Base-by-base conservation (phyloP, 1,284 basidiomycete genomes). In the Cerrena zonata region DNA sequence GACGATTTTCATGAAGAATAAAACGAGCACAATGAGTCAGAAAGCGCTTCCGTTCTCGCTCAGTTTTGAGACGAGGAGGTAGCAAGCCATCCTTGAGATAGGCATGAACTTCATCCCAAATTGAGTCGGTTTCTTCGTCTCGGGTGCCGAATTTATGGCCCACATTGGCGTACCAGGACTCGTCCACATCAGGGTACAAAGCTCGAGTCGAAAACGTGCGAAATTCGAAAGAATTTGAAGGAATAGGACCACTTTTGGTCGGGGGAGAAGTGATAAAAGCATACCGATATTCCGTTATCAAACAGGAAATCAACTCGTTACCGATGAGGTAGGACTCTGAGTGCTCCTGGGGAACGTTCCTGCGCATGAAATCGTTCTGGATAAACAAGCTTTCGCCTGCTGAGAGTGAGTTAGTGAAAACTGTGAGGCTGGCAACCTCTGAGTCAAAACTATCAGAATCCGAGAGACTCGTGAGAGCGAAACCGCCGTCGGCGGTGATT, bases 301-400 rank as follows among this genome's bases (percentile, higher is more conserved):
- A 19, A 4, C 25, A 41, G 2, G 12, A 15, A 4, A 51, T 13
- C 23, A 23, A 4, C 21, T 46, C 45, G 10, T 34, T 45, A 34
- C 36, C 45, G 18, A 47, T 18, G n/a, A 10, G 5, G 24, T 19
- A 37, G 5, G 10, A 21, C 11, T 13, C 19, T 15, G 45, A 12
- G 25, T 23, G 7, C 23, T 44, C 24, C 3, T 15, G 15, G 3
- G 43, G 18, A 10, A 27, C 22, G 25, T 50, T 34, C 15, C 50
- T 4, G 23, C 19, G 13, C 21, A 49, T 26, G 36, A 53, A 53
- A 26, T 53, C 51, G 36, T 18, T 34, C 5, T 48, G 47, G n/a
- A 46, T 26, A 30, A 46, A 53, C n/a, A 27, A 18, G 34, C 45
- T 41, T 25, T 53, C 48, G 18, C 30, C 27, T 15, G 44, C 34